Evolutionary conservation across 805 yeast species (phyloP), one percentile per base, ranked within the genome.

Genomic region (Tetrapisispora pingtungensis): DNA sequence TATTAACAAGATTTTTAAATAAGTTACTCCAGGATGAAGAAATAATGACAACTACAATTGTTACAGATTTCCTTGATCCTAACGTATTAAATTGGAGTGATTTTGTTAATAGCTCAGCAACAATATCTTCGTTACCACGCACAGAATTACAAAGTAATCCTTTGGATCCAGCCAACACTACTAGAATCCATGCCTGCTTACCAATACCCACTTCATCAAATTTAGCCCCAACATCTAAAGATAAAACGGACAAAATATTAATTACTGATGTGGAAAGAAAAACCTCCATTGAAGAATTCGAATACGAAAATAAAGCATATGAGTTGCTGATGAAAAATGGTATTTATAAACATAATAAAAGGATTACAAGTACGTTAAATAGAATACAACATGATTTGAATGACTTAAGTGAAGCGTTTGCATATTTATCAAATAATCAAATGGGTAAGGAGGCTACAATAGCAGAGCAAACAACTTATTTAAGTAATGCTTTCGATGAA

Each of bases 111-210:
- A 60, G 61, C 33, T 60, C 64, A 1, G 57, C 65, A 2, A 60
- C 65, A 7, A 55, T 64, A 26, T 55, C 65, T 1, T 54, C 61
- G 4, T 42, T 64, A 30, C 63, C 64, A 6, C 61, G 57, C 36
- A 62, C 56, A 41, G 54, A 56, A 10, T 44, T 62, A 10, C 63
- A 61, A 28, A 59, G 66, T 24, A 61, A 64, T 32, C 68, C 68
- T 10, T 40, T 55, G 36, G 66, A 64, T 50, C 66, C 68, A 13
- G 56, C 65, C 1, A 61, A 58, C 42, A 62, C 66, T 2, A 58
- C 65, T 1, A 49, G 58, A 45, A 54, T 60, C n/a, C 63, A 62
- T 46, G 56, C 59, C 13, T 57, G 53, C 13, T 46, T 64, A 41
- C 67, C 68, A 8, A 50, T 59, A 10, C 62, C 65, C 2, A 45